Evolutionary conservation across 1,284 basidiomycete species (phyloP), one percentile per base, ranked within the genome.

Genomic region (Apiotrichum montevideense): DNA sequence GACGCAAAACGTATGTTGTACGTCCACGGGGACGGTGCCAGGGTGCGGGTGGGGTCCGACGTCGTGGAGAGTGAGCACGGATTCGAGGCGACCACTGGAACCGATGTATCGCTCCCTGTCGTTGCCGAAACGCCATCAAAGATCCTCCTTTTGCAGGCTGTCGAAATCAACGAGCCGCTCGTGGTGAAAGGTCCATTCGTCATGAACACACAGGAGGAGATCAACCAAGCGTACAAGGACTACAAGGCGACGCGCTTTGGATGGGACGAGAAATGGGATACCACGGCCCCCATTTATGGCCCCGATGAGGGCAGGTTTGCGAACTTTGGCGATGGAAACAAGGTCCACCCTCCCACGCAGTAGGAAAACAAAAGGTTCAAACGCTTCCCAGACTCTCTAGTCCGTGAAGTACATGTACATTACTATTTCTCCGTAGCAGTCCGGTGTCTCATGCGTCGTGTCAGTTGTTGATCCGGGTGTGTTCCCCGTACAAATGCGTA

Each of bases 181-280:
- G 56, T 55, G 29, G 33, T 54, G 21, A 48, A 57, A n/a, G 60
- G 60, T 13, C 60, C 60, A 13, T 62, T 62, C 14, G 60, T 62
- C 29, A 56, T 56, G 51, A 62, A 56, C 48, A 58, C 60, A 10
- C 41, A 58, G 39, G 44, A 58, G 32, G 56, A 62, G 49, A 54
- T 58, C 39, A 15, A 35, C 11, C 44, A 58, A 33, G 54, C 51
- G 33, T 58, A 56, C 46, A 34, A 33, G 9, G 56, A 58, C 52
- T 62, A 62, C 57, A 52, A 57, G 54, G 46, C 51, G 33, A 62
- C 54, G 4, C 48, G 54, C 15, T 62, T 62, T 54, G 60, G 60
- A 14, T 53, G 52, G 52, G 40, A 48, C 29, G 37, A 43, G 15
- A 46, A 40, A 4, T 54, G 52, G 52, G 9, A 35, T 8, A 14